phyloP scores from a whole-genome alignment of 2,329 filamentous ascomycete genomes.

The Ascochyta rabiei region DNA sequence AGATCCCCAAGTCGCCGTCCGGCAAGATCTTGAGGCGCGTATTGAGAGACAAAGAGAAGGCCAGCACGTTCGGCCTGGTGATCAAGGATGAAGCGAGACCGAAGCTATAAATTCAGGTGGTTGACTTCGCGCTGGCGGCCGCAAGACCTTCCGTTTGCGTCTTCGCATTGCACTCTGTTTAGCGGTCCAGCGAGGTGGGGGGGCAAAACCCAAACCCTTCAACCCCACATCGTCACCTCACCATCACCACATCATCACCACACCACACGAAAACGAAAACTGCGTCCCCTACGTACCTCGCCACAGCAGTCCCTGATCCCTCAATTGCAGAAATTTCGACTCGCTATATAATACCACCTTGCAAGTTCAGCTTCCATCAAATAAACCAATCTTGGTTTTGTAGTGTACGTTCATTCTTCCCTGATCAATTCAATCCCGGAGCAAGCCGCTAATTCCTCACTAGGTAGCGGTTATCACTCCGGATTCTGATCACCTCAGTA shows the following conservation, averaged over 20 bases:
- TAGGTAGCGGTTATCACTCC: conserved; percentile 22
- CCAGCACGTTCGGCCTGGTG: conserved; percentile 23
- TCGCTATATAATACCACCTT: not conserved
- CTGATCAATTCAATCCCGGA: conserved; percentile 4
- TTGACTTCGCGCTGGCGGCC: not conserved
- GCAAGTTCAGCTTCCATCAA: not conserved
- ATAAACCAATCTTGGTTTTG: conserved; percentile 3
- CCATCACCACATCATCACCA: not conserved
- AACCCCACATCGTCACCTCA: not conserved
- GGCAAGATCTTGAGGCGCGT: conserved; percentile 57
- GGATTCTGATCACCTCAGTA: conserved; percentile 20
- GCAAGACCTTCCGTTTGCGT: not conserved
- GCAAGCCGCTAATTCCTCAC: not conserved
- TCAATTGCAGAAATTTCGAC: too few relatives aligned
- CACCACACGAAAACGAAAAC: not conserved
- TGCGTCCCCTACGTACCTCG: too few relatives aligned
- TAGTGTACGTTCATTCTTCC: conserved; percentile 12
- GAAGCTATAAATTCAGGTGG: conserved; percentile 44
- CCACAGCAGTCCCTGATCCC: too few relatives aligned
- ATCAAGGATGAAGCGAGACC: conserved; percentile 38
- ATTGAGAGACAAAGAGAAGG: conserved; percentile 51
- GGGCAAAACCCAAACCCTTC: not conserved
- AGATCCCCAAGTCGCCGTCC: conserved; percentile 54
- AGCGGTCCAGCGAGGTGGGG: not conserved
- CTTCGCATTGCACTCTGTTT: not conserved